These are phyloP conservation scores for Kwoniella bestiolae DNA, from an alignment of 768 basidiomycete species.

Conservation along the genomic window DNA sequence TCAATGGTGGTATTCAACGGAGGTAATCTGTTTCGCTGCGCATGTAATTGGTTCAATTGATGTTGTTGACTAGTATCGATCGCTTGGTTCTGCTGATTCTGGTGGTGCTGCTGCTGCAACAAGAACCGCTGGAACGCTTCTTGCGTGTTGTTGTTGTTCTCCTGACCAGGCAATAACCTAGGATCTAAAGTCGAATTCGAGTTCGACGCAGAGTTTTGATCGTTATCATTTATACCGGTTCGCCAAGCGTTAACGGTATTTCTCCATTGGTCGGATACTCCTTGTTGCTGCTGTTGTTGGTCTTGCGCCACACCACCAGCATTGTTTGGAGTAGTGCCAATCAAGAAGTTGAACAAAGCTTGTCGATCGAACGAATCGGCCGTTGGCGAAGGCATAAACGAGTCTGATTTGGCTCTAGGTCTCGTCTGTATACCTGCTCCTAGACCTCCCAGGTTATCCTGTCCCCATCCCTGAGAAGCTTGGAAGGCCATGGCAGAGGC, in stretches of 20 bases:
- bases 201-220: neutral
- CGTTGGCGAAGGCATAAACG: conserved; percentile 33
- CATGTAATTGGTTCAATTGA: conserved; percentile 42
- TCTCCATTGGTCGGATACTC: conserved; percentile 32
- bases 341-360: conserved; percentile 28
- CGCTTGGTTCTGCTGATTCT: conserved; percentile 9
- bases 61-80: conserved; percentile 24
- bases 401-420: conserved; percentile 52
- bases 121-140: conserved; percentile 11
- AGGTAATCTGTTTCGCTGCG: conserved; percentile 32
- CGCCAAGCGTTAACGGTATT: conserved; percentile 42
- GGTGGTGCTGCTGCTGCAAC: conserved; percentile 17
- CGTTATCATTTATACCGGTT: conserved; percentile 16
- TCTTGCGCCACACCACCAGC: neutral
- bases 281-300: conserved; percentile 7
- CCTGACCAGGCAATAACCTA: conserved; percentile 38
- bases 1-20: conserved; percentile 28
- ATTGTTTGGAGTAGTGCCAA: conserved; percentile 8
- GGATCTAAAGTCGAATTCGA: conserved; percentile 38
- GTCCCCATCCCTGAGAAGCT: conserved; percentile 25
- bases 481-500: conserved; percentile 25
- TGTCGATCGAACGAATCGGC: conserved; percentile 33
- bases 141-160: conserved; percentile 7
- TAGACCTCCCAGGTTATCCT: conserved; percentile 15
- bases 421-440: conserved; percentile 20